phyloP scores from a whole-genome alignment of 2,329 filamentous ascomycete species.

The Neofusicoccum sp. region DNA sequence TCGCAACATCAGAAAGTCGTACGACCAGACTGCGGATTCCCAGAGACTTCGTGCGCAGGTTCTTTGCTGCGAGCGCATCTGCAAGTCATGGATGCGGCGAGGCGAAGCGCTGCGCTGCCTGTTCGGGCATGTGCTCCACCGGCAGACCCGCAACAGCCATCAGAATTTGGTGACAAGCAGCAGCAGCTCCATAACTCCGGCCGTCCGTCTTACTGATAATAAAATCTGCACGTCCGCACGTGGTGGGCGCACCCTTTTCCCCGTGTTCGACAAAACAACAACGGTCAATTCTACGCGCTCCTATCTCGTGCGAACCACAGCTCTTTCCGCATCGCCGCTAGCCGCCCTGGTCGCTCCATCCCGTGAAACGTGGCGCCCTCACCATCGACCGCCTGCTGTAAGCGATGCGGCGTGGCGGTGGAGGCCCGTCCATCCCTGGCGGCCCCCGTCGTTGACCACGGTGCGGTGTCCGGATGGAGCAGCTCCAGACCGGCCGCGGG shows the following conservation, averaged over 20 bases:
- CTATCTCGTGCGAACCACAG: too few species aligned
- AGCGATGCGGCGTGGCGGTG: neutral
- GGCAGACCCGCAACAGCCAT: neutral
- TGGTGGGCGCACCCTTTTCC: neutral
- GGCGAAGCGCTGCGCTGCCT: neutral
- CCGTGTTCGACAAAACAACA: too few species aligned
- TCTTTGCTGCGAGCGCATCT: conserved; percentile 3
- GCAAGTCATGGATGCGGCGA: neutral
- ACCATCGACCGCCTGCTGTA: neutral
- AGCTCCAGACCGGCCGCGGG: neutral
- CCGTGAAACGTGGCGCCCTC: too few species aligned
- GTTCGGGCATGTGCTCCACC: neutral
- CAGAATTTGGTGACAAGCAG: neutral
- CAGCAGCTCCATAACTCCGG: neutral
- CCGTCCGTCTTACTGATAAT: neutral
- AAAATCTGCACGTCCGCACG: neutral
- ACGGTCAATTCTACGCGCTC: too few species aligned
- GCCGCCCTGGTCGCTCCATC: too few species aligned
- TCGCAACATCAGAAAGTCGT: neutral
- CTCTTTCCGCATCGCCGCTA: too few species aligned
- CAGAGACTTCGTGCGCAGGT: neutral
- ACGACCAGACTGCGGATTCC: neutral
- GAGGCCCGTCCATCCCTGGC: neutral
- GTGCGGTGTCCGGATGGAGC: neutral
- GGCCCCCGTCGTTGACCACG: neutral